Evolutionary conservation across 768 basidiomycete genomes (phyloP).

Genomic region (Termitomyces sp.): DNA sequence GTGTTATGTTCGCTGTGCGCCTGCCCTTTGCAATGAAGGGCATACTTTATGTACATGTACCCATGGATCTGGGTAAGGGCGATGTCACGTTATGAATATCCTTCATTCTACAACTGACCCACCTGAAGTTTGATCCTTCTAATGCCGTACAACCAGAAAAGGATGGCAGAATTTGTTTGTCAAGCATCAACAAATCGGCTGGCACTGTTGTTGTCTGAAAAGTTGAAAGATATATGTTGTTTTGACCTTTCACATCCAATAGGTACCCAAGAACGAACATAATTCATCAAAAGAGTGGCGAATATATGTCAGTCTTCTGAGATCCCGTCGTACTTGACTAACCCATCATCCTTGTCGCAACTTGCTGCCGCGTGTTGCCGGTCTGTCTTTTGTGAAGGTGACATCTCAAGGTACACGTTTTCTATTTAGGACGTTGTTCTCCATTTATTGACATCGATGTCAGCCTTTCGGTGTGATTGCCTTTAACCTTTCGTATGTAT

Average conservation of each 20-base stretch:
- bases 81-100: not conserved
- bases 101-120: not conserved
- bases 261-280: not conserved
- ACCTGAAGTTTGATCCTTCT: not conserved
- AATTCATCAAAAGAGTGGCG: not conserved
- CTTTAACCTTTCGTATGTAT: not conserved
- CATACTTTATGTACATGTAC: no score
- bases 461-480: not conserved
- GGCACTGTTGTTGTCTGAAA: not conserved
- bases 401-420: not conserved
- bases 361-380: not conserved
- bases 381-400: no score
- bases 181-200: not conserved
- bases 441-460: not conserved
- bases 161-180: not conserved
- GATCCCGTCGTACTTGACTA: not conserved
- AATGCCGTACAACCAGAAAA: not conserved
- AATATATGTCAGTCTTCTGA: not conserved
- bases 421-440: not conserved
- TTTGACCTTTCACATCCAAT: not conserved
- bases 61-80: not conserved
- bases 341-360: no score
- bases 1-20: not conserved
- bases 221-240: not conserved
- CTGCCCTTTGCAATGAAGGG: not conserved